Evolutionary conservation across 805 yeast species (phyloP), one percentile per base, ranked within the genome.

Genomic region (Kazachstania bromeliacearum): DNA sequence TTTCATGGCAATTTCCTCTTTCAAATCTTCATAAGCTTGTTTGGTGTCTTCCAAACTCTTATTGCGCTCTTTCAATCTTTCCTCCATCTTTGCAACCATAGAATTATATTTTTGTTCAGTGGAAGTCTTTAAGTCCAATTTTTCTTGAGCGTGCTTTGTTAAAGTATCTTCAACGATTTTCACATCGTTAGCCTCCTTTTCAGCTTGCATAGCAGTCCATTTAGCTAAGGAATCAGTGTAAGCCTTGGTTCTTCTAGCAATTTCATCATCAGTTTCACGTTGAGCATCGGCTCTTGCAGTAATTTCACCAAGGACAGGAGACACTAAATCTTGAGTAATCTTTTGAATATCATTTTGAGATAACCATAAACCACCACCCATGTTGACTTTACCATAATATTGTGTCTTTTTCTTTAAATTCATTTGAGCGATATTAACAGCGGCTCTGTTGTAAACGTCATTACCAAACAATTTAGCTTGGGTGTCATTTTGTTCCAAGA

Each of bases 331-430:
- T 40, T 75, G 63, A 14, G 98, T 97, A 64, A 92, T 75, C 37
- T 71, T 71, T 42, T 83, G 80, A 43, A 92, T 74, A 53, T 88
- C 96, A 15, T 67, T 72, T 41, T 73, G 81, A 28, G 83, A 68
- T 70, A 89, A 75, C 51, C 71, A 73, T 41, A 85, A 68, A 3
- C 97, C 97, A 46, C 95, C 96, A 41, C 98, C 98, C 43, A 89
- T 62, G 51, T 85, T 70, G 48, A 85, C 66, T 56, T 78, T 73
- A 44, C 77, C 75, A 34, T 48, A 55, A 43, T 64, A 55, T 42
- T 68, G 66, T 33, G 52, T 47, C 31, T 53, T 52, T 34, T 70
- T 52, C 50, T 89, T 71, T 32, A 71, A 66, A 49, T 76, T 75
- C 43, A 72, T 71, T 54, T 81, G 82, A 2, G 96, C 96, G 43